Percentiles rank a stretch among this genome's conserved stretches.
Evolutionary conservation across 2,329 filamentous ascomycete species (phyloP).

Genomic region (Dothidotthia symphoricarpi): DNA sequence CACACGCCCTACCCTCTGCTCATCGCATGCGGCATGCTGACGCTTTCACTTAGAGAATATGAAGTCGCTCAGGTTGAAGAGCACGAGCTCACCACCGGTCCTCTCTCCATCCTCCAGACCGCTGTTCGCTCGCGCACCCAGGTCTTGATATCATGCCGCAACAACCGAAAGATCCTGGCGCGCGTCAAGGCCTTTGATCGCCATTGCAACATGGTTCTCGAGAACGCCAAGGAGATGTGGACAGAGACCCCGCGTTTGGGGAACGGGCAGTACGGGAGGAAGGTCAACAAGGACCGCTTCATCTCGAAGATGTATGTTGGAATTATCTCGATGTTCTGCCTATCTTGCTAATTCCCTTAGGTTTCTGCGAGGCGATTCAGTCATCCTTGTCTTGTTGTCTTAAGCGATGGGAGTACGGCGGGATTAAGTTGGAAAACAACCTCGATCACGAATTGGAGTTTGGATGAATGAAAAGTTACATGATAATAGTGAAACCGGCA

Average conservation of each 20-base stretch:
- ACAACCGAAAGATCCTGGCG: slow-evolving; percentile 96
- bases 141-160: slow-evolving; percentile 94
- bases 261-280: slow-evolving; percentile 81
- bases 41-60: slow-evolving; percentile 65
- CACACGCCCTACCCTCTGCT: slow-evolving; percentile 23
- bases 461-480: slow-evolving; percentile 35
- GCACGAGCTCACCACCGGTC: slow-evolving; percentile 75
- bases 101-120: slow-evolving; percentile 92
- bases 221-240: slow-evolving; percentile 99
- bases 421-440: slow-evolving; percentile 13
- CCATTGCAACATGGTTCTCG: slow-evolving; percentile 98
- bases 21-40: slow-evolving; percentile 15
- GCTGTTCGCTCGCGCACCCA: slow-evolving; percentile 92
- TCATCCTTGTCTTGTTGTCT: slow-evolving; percentile 82
- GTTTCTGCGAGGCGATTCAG: slow-evolving; percentile 83
- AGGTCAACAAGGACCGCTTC: slow-evolving; percentile 96
- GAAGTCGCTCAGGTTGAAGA: slow-evolving; percentile 80
- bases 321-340: neutral
- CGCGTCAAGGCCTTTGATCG: slow-evolving; percentile 98
- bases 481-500: slow-evolving; percentile 27
- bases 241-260: slow-evolving; percentile 84
- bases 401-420: slow-evolving; percentile 41
- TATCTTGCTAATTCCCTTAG: slow-evolving; percentile 46
- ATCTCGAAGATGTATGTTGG: slow-evolving; percentile 90
- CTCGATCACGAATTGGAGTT: slow-evolving; percentile 24